Percentiles rank a stretch among this genome's conserved stretches.
Evolutionary conservation across 257 asterid species (phyloP).

Genomic region (Plectranthus barbatus): DNA sequence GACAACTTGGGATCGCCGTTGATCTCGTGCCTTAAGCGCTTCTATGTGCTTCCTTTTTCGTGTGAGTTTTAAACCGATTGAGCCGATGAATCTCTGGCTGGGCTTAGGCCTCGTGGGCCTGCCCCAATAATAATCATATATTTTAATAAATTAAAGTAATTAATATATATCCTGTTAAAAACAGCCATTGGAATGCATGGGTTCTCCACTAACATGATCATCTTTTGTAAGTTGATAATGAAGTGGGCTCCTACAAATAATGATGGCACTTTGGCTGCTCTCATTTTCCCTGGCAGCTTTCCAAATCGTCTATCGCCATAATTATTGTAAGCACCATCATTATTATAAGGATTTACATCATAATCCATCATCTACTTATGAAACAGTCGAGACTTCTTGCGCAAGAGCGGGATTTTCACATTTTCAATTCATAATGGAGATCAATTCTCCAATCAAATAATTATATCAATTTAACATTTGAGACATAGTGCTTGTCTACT

Average conservation of each 20-base stretch:
- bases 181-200: conserved; percentile 11
- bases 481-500: not conserved
- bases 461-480: not conserved
- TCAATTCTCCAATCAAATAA: no score
- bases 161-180: no score
- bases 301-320: not conserved
- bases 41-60: no score
- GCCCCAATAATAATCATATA: no score
- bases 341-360: conserved; percentile 10
- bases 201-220: conserved; percentile 22
- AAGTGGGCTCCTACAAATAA: conserved; percentile 30
- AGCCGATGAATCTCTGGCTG: no score
- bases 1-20: no score
- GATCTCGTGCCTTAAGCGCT: no score
- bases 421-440: no score
- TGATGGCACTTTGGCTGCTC: conserved; percentile 23
- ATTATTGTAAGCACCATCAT: conserved; percentile 17
- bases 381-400: not conserved
- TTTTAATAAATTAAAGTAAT: no score
- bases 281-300: conserved; percentile 23
- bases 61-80: no score
- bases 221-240: conserved; percentile 1
- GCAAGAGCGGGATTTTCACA: not conserved
- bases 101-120: no score
- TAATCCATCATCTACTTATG: not conserved